These are phyloP conservation scores for Cyamopsis tetragonoloba DNA, from an alignment of 306 rosid species.

Conservation along the genomic window DNA sequence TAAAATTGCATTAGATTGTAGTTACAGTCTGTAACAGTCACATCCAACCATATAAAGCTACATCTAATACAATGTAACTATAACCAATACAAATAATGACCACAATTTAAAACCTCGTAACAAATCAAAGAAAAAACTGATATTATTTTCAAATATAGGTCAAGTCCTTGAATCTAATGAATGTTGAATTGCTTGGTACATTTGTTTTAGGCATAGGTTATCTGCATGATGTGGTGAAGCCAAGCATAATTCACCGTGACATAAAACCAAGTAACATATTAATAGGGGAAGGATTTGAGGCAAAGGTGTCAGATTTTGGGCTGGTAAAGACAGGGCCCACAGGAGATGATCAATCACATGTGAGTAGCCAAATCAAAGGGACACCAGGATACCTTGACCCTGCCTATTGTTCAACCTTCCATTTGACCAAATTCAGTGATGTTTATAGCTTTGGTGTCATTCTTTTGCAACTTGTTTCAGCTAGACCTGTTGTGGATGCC, in stretches of 20 bases:
- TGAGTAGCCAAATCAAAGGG: slow-evolving; percentile 86
- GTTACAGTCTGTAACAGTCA: no score
- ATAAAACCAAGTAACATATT: slow-evolving; percentile 80
- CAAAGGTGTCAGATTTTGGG: slow-evolving; percentile 90
- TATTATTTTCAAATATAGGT: no score
- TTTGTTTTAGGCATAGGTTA: slow-evolving; percentile 63
- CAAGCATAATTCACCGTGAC: slow-evolving; percentile 75
- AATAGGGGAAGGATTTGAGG: slow-evolving; percentile 70
- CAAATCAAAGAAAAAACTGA: no score
- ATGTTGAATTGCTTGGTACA: background rate
- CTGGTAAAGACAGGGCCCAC: slow-evolving; percentile 66
- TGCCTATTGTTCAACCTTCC: slow-evolving; percentile 71
- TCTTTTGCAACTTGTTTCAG: slow-evolving; percentile 69
- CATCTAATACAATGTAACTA: no score
- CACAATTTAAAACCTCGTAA: no score
- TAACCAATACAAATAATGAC: no score
- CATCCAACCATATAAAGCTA: no score
- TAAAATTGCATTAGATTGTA: no score
- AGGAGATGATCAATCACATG: slow-evolving; percentile 69
- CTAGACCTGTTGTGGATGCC: slow-evolving; percentile 55
- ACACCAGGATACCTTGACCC: slow-evolving; percentile 95
- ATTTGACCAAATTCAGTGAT: slow-evolving; percentile 70
- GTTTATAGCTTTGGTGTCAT: slow-evolving; percentile 85
- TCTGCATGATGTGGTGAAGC: slow-evolving; percentile 67
- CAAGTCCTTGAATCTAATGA: no score